These are phyloP conservation scores for Ailanthus altissimus DNA, from an alignment of 345 rosid species.

Conservation along the genomic window DNA sequence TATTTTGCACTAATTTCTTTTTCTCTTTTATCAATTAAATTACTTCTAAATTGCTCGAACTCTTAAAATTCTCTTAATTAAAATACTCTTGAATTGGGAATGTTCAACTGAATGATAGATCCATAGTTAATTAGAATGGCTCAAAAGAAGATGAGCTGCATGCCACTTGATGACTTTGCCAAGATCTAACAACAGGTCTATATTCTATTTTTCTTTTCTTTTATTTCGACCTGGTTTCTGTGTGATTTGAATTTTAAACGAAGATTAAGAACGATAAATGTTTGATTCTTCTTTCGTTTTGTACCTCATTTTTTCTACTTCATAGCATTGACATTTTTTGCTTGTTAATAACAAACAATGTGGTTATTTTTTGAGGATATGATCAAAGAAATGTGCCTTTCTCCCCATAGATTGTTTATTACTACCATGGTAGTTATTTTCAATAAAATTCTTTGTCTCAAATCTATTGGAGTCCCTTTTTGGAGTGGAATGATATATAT, in stretches of 20 bases:
- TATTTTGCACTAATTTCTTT: neutral
- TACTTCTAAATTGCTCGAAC: neutral
- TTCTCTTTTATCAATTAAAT: neutral
- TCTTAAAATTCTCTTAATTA: neutral
- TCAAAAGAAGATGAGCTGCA: constrained; percentile 95
- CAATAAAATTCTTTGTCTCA: too few species aligned
- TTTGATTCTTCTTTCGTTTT: too few species aligned
- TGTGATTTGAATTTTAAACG: neutral
- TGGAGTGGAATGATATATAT: too few species aligned
- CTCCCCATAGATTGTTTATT: too few species aligned
- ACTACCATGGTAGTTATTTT: too few species aligned
- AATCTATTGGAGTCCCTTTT: too few species aligned
- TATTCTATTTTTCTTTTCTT: neutral
- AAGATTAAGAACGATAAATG: too few species aligned
- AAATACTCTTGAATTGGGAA: constrained; percentile 10
- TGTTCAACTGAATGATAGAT: constrained; percentile 92
- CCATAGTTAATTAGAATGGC: constrained; percentile 84
- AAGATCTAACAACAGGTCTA: constrained; percentile 66
- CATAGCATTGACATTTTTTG: too few species aligned
- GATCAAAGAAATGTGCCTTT: too few species aligned
- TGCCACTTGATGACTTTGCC: constrained; percentile 82
- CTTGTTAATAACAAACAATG: too few species aligned
- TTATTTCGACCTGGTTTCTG: neutral
- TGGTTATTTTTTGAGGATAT: too few species aligned
- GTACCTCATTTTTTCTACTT: too few species aligned